These are phyloP conservation scores for Xanthoconium stramineum DNA, from an alignment of 768 basidiomycete species.

Conservation along the genomic window DNA sequence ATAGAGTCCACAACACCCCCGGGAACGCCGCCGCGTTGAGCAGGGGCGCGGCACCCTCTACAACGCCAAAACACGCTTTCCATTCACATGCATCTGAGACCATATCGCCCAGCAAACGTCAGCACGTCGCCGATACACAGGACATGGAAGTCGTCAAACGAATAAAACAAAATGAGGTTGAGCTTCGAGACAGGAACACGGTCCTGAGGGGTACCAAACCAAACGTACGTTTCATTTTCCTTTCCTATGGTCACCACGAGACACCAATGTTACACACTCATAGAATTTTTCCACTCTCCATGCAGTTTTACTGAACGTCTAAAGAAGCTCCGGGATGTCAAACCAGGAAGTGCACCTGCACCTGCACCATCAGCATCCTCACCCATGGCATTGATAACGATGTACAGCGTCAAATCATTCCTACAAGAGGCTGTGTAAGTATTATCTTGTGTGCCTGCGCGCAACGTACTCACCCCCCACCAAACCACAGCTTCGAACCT, in stretches of 20 bases:
- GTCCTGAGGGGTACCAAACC: slow-evolving; percentile 81
- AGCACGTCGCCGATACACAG: slow-evolving; percentile 43
- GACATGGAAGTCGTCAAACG: slow-evolving; percentile 87
- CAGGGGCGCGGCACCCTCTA: slow-evolving; percentile 18
- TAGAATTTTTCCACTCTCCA: slow-evolving; percentile 81
- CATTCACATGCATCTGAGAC: slow-evolving; percentile 12
- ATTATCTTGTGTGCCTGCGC: not conserved
- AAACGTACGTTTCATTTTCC: slow-evolving; percentile 52
- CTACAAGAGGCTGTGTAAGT: slow-evolving; percentile 82
- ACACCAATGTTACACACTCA: not conserved
- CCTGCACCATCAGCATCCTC: slow-evolving; percentile 53
- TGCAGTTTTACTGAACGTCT: slow-evolving; percentile 70
- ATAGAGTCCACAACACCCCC: not conserved
- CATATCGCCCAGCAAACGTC: not conserved
- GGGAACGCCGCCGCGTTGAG: slow-evolving; percentile 20
- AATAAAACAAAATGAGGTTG: slow-evolving; percentile 67
- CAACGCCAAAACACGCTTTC: slow-evolving; percentile 21
- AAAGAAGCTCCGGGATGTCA: slow-evolving; percentile 70
- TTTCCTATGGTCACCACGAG: not conserved
- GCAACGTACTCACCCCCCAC: not conserved
- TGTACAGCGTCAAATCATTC: slow-evolving; percentile 81
- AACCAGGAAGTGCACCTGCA: slow-evolving; percentile 45
- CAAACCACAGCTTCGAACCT: slow-evolving; percentile 56
- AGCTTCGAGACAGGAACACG: slow-evolving; percentile 77
- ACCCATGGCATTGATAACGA: slow-evolving; percentile 77